phyloP scores from a whole-genome alignment of 495 filamentous ascomycete genomes.

The Trichoderma virens region DNA sequence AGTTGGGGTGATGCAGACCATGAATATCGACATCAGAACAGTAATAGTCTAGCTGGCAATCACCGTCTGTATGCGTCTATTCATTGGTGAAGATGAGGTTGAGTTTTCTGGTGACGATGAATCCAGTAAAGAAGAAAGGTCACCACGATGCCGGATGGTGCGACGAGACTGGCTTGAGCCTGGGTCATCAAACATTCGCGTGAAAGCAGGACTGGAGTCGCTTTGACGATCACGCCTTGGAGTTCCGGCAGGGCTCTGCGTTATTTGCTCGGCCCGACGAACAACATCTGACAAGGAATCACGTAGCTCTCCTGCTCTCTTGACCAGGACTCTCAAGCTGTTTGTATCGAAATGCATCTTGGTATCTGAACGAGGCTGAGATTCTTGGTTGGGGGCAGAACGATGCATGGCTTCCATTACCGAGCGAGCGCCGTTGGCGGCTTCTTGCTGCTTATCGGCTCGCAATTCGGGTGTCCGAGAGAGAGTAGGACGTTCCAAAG shows the following conservation, averaged over 20 bases:
- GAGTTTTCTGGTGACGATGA: slow-evolving; percentile 41
- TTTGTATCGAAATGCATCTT: slow-evolving; percentile 91
- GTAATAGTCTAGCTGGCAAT: slow-evolving; percentile 44
- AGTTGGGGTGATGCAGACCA: not conserved
- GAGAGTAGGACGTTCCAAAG: slow-evolving; percentile 16
- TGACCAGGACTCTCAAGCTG: slow-evolving; percentile 78
- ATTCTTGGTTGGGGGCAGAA: slow-evolving; percentile 33
- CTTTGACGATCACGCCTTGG: slow-evolving; percentile 37
- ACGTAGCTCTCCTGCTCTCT: slow-evolving; percentile 69
- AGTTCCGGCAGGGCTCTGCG: slow-evolving; percentile 51
- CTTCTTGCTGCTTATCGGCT: slow-evolving; percentile 20
- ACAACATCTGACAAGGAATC: slow-evolving; percentile 67
- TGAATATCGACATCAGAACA: not conserved
- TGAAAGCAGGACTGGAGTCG: slow-evolving; percentile 51
- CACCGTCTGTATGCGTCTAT: slow-evolving; percentile 60
- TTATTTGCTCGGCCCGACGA: slow-evolving; percentile 67
- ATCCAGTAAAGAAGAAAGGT: slow-evolving; percentile 37
- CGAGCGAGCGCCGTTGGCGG: slow-evolving; percentile 58
- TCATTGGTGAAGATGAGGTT: slow-evolving; percentile 37
- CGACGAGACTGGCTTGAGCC: slow-evolving; percentile 37
- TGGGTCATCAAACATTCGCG: slow-evolving; percentile 55
- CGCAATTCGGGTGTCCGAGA: slow-evolving; percentile 34
- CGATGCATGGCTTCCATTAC: slow-evolving; percentile 80
- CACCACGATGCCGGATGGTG: slow-evolving; percentile 42
- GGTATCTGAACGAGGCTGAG: slow-evolving; percentile 36